A percentile compares a stretch with the other conserved stretches of the same genome.
Conservation (phyloP, 2,329 filamentous ascomycete genomes). For the Aspergillus pseudonomiae region DNA sequence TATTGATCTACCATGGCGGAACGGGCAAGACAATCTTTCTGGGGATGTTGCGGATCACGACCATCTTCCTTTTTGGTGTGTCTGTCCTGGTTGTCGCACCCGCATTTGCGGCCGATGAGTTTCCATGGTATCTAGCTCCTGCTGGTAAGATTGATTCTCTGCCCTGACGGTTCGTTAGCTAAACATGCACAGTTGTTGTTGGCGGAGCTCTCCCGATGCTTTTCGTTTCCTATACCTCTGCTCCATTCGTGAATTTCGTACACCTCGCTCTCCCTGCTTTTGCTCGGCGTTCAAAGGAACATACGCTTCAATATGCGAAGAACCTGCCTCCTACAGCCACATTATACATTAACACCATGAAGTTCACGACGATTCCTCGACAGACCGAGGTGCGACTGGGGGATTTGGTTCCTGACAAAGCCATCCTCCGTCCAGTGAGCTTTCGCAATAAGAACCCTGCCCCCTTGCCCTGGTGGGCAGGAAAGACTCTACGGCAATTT, state of each 20-base stretch:
- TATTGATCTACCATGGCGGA: slow-evolving; percentile 77
- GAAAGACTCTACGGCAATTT: slow-evolving; percentile 41
- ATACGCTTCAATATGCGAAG: slow-evolving; percentile 46
- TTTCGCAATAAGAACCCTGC: slow-evolving; percentile 44
- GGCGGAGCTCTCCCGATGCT: slow-evolving; percentile 67
- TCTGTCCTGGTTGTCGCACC: slow-evolving; percentile 68
- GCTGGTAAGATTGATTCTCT: slow-evolving; percentile 36
- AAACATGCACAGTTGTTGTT: slow-evolving; percentile 52
- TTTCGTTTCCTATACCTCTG: slow-evolving; percentile 65
- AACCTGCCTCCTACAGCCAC: slow-evolving; percentile 48
- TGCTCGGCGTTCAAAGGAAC: slow-evolving; percentile 62
- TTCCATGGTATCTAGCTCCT: slow-evolving; percentile 46
- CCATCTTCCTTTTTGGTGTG: slow-evolving; percentile 69
- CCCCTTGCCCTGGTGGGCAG: slow-evolving; percentile 41
- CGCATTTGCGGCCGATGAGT: slow-evolving; percentile 52
- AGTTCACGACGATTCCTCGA: slow-evolving; percentile 47
- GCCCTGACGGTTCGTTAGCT: slow-evolving; percentile 4
- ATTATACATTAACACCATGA: slow-evolving; percentile 50
- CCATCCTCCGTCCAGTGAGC: slow-evolving; percentile 42
- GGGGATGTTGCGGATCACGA: slow-evolving; percentile 70
- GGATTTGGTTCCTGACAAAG: slow-evolving; percentile 42
- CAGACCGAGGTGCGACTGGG: slow-evolving; percentile 46
- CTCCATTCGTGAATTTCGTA: slow-evolving; percentile 73
- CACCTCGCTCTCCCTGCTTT: slow-evolving; percentile 69
- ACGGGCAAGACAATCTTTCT: slow-evolving; percentile 68